These are phyloP conservation scores for Sporothrix inflata DNA, from an alignment of 2,329 filamentous ascomycete species.

Conservation along the genomic window DNA sequence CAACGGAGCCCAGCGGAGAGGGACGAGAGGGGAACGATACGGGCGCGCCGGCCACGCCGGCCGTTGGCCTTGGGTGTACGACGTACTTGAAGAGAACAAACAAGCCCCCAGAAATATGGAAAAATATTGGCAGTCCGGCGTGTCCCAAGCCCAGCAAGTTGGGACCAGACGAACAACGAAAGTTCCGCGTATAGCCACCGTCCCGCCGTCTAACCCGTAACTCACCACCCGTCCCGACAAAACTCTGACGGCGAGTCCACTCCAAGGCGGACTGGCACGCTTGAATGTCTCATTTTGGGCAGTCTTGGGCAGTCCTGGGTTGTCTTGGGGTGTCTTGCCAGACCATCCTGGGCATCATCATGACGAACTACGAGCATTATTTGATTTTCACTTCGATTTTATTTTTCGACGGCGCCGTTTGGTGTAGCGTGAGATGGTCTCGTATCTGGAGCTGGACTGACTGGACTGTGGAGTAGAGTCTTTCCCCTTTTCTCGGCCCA, in stretches of 20 bases:
- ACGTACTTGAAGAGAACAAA: too few relatives aligned
- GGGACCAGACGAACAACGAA: background rate
- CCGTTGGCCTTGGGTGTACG: background rate
- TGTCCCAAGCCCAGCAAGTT: background rate
- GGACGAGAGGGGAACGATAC: background rate
- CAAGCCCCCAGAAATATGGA: background rate
- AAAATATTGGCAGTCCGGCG: background rate
- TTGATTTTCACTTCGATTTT: background rate
- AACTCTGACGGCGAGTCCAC: too few relatives aligned
- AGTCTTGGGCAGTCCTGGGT: background rate
- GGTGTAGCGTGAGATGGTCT: background rate
- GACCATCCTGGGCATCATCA: background rate
- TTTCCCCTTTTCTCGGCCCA: background rate
- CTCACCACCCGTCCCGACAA: too few relatives aligned
- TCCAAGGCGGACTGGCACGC: background rate
- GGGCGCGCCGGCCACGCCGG: background rate
- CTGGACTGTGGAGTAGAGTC: background rate
- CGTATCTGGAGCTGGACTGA: background rate
- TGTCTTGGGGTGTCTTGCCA: background rate
- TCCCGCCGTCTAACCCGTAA: too few relatives aligned
- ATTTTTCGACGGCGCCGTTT: background rate
- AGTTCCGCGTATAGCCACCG: background rate
- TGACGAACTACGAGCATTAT: background rate
- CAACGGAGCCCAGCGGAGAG: background rate
- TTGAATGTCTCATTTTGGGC: background rate